A percentile compares a stretch with the other conserved stretches of the same genome.
Conservation (phyloP, 2,329 filamentous ascomycete species). For the Clonostachys rosea region DNA sequence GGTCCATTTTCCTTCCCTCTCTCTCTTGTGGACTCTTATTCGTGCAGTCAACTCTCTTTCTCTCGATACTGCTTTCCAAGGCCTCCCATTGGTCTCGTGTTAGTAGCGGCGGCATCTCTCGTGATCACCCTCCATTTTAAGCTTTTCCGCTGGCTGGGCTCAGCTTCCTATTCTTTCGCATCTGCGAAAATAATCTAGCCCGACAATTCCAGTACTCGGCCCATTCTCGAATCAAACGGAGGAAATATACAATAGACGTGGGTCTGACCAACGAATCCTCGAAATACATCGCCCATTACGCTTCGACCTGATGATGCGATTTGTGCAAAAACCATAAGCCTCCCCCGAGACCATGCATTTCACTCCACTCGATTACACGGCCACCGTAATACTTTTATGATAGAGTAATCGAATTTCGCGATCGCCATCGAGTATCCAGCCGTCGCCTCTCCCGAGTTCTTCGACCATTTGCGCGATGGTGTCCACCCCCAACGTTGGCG, state of each 20-base stretch:
- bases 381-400: too few relatives aligned
- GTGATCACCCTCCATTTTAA: neutral
- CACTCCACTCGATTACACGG: neutral
- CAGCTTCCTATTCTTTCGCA: neutral
- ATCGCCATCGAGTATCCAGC: slow-evolving; percentile 1
- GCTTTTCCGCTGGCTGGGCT: neutral
- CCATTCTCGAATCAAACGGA: neutral
- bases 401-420: neutral
- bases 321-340: neutral
- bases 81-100: neutral
- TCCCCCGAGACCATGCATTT: neutral
- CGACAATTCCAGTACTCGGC: neutral
- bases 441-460: slow-evolving; percentile 2
- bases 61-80: too few relatives aligned
- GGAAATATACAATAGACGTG: too few relatives aligned
- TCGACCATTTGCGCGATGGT: slow-evolving; percentile 23
- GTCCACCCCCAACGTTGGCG: slow-evolving; percentile 29
- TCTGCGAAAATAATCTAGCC: neutral
- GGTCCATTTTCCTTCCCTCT: neutral
- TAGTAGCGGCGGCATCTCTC: neutral
- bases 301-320: neutral
- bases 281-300: neutral
- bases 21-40: neutral
- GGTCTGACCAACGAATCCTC: too few relatives aligned
- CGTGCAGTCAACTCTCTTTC: neutral